Evolutionary conservation across 441 rosid species (phyloP), one percentile per base, ranked within the genome.

Genomic region (Corymbia calophylla): DNA sequence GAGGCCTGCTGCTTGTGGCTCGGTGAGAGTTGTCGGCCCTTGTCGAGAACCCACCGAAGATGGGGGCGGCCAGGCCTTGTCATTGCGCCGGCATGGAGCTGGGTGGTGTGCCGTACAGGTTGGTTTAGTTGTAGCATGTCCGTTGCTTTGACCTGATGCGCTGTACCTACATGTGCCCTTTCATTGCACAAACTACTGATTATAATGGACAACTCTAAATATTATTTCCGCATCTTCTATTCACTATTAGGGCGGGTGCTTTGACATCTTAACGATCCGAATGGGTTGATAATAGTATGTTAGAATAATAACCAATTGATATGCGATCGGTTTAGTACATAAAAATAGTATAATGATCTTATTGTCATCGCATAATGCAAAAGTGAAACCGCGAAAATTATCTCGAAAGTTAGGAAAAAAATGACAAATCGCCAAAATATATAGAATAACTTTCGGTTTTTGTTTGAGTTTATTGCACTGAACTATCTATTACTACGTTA

Each of bases 21-120:
- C 1, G 3, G 17, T 0, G 17, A 23, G 51, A 2, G 82, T 3
- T 39, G 51, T n/a, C 0, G 17, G 29, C 16, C 17, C 51, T 39
- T 39, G 49, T 1, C 5, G 1, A 39, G 17, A 29, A 9, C 29
- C 1, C 14, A 16, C 16, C 5, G 0, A 23, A 23, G 49, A 73
- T 13, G 3, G 84, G 82, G 29, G 84, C 17, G 23, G 51, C 29
- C 8, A 3, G 1, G 9, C n/a, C 49, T 39, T 21, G n/a, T 21
- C 29, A 44, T 39, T 3, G 84, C 51, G 6, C n/a, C 3, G 27
- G 51, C 29, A 21, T 11, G n/a, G 84, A 73, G 29, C 29, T 25
- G 27, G 62, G 14, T 6, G 1, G 29, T 44, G 29, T 21, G n/a
- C n/a, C 51, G 9, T 39, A 39, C 49, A 73, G 14, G 17, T 11